Base-by-base conservation (phyloP, 768 basidiomycete species). In the Mycena maculata region DNA sequence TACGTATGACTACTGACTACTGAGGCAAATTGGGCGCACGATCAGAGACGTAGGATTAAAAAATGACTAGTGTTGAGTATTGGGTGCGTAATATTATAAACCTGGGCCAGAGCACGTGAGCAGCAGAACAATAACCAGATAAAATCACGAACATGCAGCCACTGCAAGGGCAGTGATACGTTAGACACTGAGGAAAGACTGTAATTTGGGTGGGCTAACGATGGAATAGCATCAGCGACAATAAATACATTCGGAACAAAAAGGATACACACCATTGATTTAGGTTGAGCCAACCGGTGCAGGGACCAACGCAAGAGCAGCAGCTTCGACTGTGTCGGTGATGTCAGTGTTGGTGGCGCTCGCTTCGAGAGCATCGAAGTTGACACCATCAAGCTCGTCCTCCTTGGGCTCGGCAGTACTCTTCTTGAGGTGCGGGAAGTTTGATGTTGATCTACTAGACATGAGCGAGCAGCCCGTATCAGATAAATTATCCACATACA, bases 311-410 rank as follows among this genome's bases (percentile, higher is more conserved):
- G 22, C 45, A 13, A 10, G 16, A 12, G 42, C 23, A n/a, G 42
- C 20, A 44, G 42, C 20, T 18, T 18, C 15, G 42, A 4, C 8
- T 7, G 20, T 25, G 15, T 48, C 47, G 25, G 27, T 13, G 11
- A 12, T 42, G 39, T 47, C 33, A 8, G 39, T 60, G 0, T 4
- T 38, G n/a, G 13, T n/a, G 31, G 47, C 59, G 22, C 27, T 8
- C 23, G 60, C 60, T 30, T 61, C 60, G 1, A 61, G 60, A 10
- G 60, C 50, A 9, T 30, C 49, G 30, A 61, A 61, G 20, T 61
- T 50, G 22, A 61, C 50, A 3, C 50, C 60, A 4, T 61, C 50
- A 10, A 53, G 16, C 16, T 61, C 60, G 11, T 53, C 49, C 2
- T 61, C 50, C 3, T 61, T 50, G 22, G 39, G 48, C 3, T 13